Conservation (phyloP, 495 filamentous ascomycete genomes). For the Baudoinia panamericana region DNA sequence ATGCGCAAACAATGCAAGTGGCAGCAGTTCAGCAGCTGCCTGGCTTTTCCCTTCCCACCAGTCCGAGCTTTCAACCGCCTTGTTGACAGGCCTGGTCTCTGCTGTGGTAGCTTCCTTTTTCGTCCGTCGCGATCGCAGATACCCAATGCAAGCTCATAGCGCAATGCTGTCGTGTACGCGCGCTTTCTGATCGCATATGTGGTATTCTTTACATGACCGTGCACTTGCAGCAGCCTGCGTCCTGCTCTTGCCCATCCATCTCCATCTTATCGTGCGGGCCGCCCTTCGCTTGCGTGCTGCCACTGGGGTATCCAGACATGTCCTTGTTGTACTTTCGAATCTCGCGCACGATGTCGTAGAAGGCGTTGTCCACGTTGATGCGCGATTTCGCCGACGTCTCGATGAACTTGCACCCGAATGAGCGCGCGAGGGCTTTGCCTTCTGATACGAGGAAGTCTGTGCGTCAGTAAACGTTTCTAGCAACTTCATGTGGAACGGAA, state of each 20-base stretch:
- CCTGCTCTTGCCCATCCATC: conserved; percentile 52
- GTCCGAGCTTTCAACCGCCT: not conserved
- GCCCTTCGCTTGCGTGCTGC: conserved; percentile 41
- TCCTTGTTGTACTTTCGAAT: conserved; percentile 97
- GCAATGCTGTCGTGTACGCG: not conserved
- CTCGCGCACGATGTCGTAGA: conserved; percentile 94
- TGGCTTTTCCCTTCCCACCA: not conserved
- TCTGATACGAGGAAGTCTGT: too few relatives aligned
- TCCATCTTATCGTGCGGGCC: conserved; percentile 62
- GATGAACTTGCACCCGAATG: conserved; percentile 94
- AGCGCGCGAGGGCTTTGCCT: conserved; percentile 70
- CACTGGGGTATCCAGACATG: conserved; percentile 71
- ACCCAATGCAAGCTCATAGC: conserved; percentile 3
- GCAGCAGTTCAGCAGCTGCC: too few relatives aligned
- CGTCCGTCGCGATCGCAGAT: not conserved
- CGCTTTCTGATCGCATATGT: too few relatives aligned
- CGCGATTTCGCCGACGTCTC: conserved; percentile 97
- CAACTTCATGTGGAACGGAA: not conserved
- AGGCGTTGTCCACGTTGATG: conserved; percentile 95
- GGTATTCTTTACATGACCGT: conserved; percentile 83
- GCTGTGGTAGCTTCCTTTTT: not conserved
- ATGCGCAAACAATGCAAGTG: too few relatives aligned
- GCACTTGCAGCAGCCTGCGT: conserved; percentile 77
- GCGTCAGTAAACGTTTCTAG: too few relatives aligned
- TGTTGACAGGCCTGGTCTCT: too few relatives aligned